A percentile compares a stretch with the other conserved stretches of the same genome.
Evolutionary conservation across 192 early-diverging fungal genomes (phyloP).

Genomic region (Gorgonomyces haynaldii): DNA sequence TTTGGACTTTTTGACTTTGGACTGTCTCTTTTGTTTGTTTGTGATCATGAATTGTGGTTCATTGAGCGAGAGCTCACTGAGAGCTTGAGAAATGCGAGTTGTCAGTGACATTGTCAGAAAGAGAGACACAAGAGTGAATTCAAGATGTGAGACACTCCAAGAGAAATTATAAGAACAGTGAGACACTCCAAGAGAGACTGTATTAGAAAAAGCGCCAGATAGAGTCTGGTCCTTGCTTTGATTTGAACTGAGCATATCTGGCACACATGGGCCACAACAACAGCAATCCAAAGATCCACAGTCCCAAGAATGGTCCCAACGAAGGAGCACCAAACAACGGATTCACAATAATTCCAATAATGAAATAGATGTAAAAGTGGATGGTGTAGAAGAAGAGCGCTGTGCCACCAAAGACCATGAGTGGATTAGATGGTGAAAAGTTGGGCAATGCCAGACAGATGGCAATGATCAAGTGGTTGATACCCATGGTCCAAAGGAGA

Average conservation of each 20-base stretch:
- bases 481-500: constrained; percentile 14
- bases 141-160: too few species aligned
- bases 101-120: too few species aligned
- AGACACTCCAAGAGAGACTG: too few species aligned
- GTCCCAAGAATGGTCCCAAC: constrained; percentile 7
- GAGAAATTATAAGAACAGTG: too few species aligned
- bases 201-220: constrained; percentile 17
- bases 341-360: not conserved
- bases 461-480: constrained; percentile 16
- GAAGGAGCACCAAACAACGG: constrained; percentile 1
- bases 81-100: too few species aligned
- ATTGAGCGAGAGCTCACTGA: too few species aligned
- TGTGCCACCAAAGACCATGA: constrained; percentile 14
- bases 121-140: too few species aligned
- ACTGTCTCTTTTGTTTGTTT: too few species aligned
- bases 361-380: constrained; percentile 17
- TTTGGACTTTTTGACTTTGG: too few species aligned
- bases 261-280: constrained; percentile 10
- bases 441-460: constrained; percentile 12
- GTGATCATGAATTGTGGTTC: too few species aligned
- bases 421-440: constrained; percentile 5
- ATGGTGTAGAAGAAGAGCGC: constrained; percentile 19
- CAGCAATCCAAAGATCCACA: constrained; percentile 12
- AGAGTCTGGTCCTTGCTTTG: constrained; percentile 2
- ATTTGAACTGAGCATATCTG: constrained; percentile 14